Base-by-base conservation (phyloP, 371 early-diverging fungal genomes). In the Mortierella sp. region DNA sequence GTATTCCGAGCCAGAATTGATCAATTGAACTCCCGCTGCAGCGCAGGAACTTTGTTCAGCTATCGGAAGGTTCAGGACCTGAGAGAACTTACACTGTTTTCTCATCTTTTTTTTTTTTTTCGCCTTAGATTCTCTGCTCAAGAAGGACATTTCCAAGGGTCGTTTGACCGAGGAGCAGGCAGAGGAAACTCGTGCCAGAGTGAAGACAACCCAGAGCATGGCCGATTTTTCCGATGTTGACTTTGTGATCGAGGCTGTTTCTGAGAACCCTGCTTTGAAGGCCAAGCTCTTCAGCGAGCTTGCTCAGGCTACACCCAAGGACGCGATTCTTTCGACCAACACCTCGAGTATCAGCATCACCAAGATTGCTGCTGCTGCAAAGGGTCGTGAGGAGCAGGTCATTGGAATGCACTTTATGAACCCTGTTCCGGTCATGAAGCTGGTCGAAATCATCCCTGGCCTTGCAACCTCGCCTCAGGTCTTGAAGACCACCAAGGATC, bases 401-500 rank as follows among this genome's bases (percentile, higher is more conserved):
- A 91, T 95, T 76, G 95, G 94, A 45, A 94, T 95, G 93, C 95
- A 94, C 71, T 95, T 95, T 70, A 94, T 95, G 94, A 95, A 95
- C 81, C 94, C 95, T 34, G 98, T 98, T 18, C 98, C 98, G 5
- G 95, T 98, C 54, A 98, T 98, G 98, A 94, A 95, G 82, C 83
- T 97, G 26, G 98, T 98, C 2, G 98, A 98, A 80, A 90, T 98
- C 64, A 98, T 98, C 70, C 95, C 98, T 9, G 97, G 97, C 21
- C 73, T 97, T 59, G 93, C 92, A 38, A 98, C 98, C 6, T 84
- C 86, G 21, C 58, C 78, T 34, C 80, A 82, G 26, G 95, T 96
- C 16, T 78, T 95, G 41, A 72, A 83, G 18, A 81, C 83, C 1
- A 98, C 98, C 10, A 80, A 89, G 62, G 87, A 82, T 4, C 78